phyloP scores from a whole-genome alignment of 2,329 filamentous ascomycete species.

The Xylariaceae sp. region DNA sequence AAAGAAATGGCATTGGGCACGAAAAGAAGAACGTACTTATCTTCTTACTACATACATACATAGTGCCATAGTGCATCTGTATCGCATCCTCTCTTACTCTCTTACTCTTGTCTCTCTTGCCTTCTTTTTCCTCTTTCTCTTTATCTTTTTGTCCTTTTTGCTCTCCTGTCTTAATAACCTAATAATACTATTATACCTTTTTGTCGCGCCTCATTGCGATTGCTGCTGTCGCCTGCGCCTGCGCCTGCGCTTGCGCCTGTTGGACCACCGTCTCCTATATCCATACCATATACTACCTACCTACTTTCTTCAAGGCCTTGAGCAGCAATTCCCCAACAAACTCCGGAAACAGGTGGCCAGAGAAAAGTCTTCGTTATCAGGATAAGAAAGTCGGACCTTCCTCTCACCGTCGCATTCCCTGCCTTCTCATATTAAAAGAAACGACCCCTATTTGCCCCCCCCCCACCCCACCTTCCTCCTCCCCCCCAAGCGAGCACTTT shows the following conservation, averaged over 20 bases:
- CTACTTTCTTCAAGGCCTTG: not conserved
- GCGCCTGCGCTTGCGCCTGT: too few species aligned
- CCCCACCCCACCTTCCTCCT: not conserved
- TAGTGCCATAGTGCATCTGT: not conserved
- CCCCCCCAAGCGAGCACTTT: not conserved
- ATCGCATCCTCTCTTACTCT: not conserved
- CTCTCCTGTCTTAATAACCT: not conserved
- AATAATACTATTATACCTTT: not conserved
- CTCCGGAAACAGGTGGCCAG: not conserved
- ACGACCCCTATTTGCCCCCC: too few species aligned
- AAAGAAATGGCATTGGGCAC: conserved; percentile 17
- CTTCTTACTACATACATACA: not conserved
- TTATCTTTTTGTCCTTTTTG: not conserved
- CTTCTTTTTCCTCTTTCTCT: not conserved
- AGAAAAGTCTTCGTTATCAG: not conserved
- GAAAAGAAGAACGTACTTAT: conserved; percentile 8
- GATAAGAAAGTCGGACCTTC: not conserved
- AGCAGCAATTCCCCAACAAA: not conserved
- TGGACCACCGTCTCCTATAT: not conserved
- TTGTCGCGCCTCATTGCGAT: too few species aligned
- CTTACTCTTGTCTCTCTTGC: not conserved
- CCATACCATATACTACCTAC: not conserved
- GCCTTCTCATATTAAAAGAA: not conserved
- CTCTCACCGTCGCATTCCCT: not conserved
- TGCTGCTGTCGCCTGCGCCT: too few species aligned